A percentile compares a stretch with the other conserved stretches of the same genome.
phyloP scores from a whole-genome alignment of 495 filamentous ascomycete species.

The Podospora conica region DNA sequence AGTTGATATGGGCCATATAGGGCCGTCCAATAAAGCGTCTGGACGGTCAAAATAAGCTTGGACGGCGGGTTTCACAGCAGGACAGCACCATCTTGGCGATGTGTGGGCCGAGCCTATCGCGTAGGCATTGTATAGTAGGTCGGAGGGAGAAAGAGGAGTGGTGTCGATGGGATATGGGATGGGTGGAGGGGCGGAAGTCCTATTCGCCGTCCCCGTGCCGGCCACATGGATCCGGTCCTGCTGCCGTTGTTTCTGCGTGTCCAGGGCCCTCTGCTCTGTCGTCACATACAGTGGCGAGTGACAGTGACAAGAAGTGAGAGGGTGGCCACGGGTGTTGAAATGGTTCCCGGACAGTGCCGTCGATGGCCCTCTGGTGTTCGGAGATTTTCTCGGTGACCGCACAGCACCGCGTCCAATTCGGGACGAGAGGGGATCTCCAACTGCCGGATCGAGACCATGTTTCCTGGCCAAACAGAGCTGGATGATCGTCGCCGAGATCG shows the following conservation, averaged over 20 bases:
- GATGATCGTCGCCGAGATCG: neutral
- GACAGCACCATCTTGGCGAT: neutral
- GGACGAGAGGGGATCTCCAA: slow-evolving; percentile 3
- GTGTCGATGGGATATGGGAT: slow-evolving; percentile 4
- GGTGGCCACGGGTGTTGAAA: neutral
- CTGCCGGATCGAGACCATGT: slow-evolving; percentile 7
- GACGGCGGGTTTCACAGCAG: slow-evolving; percentile 13
- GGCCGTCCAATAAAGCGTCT: slow-evolving; percentile 5
- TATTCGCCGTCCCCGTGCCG: slow-evolving; percentile 1
- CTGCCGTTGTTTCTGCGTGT: neutral
- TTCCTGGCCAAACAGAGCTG: neutral
- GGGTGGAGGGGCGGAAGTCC: slow-evolving; percentile 1
- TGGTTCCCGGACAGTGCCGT: neutral
- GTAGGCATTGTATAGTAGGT: neutral
- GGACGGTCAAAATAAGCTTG: slow-evolving; percentile 20
- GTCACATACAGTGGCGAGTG: neutral
- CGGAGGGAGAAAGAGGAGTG: neutral
- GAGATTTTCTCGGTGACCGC: neutral
- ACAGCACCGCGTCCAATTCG: neutral
- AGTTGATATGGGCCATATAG: slow-evolving; percentile 3
- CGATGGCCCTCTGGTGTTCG: neutral
- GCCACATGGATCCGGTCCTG: neutral
- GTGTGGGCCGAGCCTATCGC: neutral
- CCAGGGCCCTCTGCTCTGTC: neutral
- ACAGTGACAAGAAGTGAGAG: too few relatives aligned